Percentiles rank a stretch among this genome's conserved stretches.
phyloP scores from a whole-genome alignment of 139 green algal species.

The Protoeuglena noctilucae region DNA sequence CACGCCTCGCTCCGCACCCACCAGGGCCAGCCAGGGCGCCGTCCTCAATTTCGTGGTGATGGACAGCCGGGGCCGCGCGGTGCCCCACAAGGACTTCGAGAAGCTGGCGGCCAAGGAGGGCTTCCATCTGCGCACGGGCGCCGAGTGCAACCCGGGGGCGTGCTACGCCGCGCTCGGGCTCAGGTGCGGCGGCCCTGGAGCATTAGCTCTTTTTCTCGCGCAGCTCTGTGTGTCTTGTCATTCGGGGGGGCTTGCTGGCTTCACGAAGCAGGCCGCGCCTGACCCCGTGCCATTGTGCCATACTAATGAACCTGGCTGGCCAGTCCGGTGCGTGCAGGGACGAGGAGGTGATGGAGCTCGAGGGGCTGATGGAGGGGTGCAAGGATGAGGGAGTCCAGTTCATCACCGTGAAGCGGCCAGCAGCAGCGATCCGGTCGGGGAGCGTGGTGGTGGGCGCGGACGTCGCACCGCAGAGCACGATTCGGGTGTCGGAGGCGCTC shows the following conservation, averaged over 20 bases:
- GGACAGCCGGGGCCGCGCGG: slow-evolving; percentile 5
- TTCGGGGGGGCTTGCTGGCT: no score
- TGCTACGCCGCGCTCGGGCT: slow-evolving; percentile 44
- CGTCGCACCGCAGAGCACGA: slow-evolving; percentile 7
- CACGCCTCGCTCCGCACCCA: no score
- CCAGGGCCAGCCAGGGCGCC: slow-evolving; percentile 30
- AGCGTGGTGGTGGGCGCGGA: slow-evolving; percentile 16
- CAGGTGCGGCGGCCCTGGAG: no score
- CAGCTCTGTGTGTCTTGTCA: no score
- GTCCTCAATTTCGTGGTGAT: slow-evolving; percentile 55
- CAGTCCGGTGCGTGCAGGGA: no score
- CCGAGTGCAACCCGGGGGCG: slow-evolving; percentile 53
- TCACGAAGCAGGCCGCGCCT: no score
- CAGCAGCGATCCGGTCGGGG: neutral
- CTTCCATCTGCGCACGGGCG: slow-evolving; percentile 41
- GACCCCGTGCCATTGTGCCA: no score
- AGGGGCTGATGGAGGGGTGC: slow-evolving; percentile 48
- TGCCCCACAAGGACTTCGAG: slow-evolving; percentile 42
- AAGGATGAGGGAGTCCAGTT: slow-evolving; percentile 54
- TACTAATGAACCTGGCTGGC: no score
- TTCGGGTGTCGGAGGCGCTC: neutral
- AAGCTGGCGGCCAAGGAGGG: slow-evolving; percentile 28
- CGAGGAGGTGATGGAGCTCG: slow-evolving; percentile 36
- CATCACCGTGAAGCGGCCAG: slow-evolving; percentile 28
- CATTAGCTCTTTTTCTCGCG: no score